Percentiles rank a stretch among this genome's conserved stretches.
Conservation (phyloP, 148 eudicot genomes). For the Fallopia convolvulus region DNA sequence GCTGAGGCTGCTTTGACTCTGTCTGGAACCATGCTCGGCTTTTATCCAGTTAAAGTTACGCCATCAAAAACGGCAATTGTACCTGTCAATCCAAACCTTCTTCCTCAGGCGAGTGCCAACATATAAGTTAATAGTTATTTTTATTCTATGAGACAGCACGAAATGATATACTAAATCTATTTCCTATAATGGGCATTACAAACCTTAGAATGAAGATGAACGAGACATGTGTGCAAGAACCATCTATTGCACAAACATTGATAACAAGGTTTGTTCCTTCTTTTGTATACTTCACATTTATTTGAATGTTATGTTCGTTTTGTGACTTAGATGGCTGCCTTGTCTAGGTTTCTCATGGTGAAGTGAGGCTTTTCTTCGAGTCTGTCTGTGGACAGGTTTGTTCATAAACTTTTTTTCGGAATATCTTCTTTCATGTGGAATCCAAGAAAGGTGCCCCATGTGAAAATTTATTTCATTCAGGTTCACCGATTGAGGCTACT, state of each 20-base stretch:
- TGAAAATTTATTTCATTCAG: slow-evolving; percentile 14
- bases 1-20: slow-evolving; percentile 79
- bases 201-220: slow-evolving; percentile 81
- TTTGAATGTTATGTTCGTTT: background rate
- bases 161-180: background rate
- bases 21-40: slow-evolving; percentile 93
- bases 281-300: background rate
- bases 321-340: background rate
- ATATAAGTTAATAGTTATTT: background rate
- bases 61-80: slow-evolving; percentile 99
- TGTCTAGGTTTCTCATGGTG: slow-evolving; percentile 70
- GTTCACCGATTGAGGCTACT: slow-evolving; percentile 89
- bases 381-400: slow-evolving; percentile 73
- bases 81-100: slow-evolving; percentile 89
- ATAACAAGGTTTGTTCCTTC: slow-evolving; percentile 56
- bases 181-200: background rate
- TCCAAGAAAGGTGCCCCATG: background rate
- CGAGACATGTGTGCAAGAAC: slow-evolving; percentile 98
- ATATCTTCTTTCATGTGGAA: background rate
- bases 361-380: slow-evolving; percentile 75
- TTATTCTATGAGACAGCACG: background rate
- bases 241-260: slow-evolving; percentile 86
- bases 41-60: slow-evolving; percentile 77
- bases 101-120: slow-evolving; percentile 56
- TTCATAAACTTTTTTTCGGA: background rate